phyloP scores from a whole-genome alignment of 495 filamentous ascomycete species.

The Rusavskia elegans region DNA sequence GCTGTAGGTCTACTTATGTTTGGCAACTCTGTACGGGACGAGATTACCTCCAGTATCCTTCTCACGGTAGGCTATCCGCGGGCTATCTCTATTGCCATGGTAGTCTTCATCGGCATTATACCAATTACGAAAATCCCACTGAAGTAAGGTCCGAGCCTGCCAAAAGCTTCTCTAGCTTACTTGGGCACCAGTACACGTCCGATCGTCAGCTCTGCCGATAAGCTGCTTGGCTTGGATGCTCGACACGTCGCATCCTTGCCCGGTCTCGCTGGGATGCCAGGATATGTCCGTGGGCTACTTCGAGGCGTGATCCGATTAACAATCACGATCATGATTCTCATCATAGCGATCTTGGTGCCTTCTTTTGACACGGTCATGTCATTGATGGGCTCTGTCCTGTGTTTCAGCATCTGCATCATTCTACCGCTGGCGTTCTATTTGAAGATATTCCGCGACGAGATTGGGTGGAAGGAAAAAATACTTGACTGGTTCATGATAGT shows the following conservation, averaged over 20 bases:
- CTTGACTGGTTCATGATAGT: slow-evolving; percentile 56
- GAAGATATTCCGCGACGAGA: slow-evolving; percentile 76
- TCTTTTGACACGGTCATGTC: slow-evolving; percentile 90
- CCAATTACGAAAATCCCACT: slow-evolving; percentile 88
- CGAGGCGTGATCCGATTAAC: slow-evolving; percentile 46
- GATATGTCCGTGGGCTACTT: slow-evolving; percentile 38
- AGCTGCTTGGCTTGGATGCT: slow-evolving; percentile 54
- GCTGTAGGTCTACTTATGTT: slow-evolving; percentile 86
- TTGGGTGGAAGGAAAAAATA: slow-evolving; percentile 45
- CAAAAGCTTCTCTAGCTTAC: neutral
- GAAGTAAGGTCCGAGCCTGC: slow-evolving; percentile 36
- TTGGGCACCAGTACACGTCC: slow-evolving; percentile 46
- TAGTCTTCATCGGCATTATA: slow-evolving; percentile 77
- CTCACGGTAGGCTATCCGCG: slow-evolving; percentile 56
- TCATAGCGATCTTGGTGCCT: slow-evolving; percentile 67
- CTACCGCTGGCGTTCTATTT: slow-evolving; percentile 80
- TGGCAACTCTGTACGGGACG: slow-evolving; percentile 67
- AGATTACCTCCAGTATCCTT: slow-evolving; percentile 82
- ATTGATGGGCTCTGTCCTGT: slow-evolving; percentile 77
- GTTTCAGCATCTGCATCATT: slow-evolving; percentile 89
- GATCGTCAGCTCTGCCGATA: slow-evolving; percentile 71
- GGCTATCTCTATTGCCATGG: slow-evolving; percentile 58
- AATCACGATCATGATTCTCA: slow-evolving; percentile 41
- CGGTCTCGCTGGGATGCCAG: slow-evolving; percentile 33
- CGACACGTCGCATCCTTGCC: slow-evolving; percentile 26